Evolutionary conservation across 2,329 filamentous ascomycete genomes (phyloP), one percentile per base, ranked within the genome.

Genomic region (Botrytis squamosa): DNA sequence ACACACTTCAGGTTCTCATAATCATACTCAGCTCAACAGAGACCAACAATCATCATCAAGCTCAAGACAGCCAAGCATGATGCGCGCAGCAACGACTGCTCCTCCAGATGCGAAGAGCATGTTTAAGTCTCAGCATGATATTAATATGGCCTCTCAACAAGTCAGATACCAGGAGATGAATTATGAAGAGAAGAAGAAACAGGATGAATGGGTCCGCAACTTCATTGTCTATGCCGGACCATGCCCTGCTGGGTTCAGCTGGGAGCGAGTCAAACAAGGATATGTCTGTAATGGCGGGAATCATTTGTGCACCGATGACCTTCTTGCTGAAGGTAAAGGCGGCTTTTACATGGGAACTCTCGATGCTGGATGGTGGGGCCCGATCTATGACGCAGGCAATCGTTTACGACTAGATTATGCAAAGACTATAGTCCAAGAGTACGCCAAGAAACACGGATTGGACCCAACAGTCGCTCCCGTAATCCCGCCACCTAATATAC

Each of bases 271-370:
- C 5, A 66, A 72, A 2, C 42, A 71, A 16, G 78, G 77, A 25
- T 79, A 79, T 65, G 68, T 72, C 22, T 79, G 78, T 55, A 59
- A 69, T 18, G 77, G 75, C 1, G 71, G 72, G 0, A 40, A 72
- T 36, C 77, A 78, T 44, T 70, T 73, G 12, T 74, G 77, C 10
- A 75, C 75, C 3, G 77, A 79, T 52, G 72, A 73, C 6, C 62
- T 78, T 3, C 16, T 79, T 3, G 75, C 75, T 8, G 75, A 78
- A 70, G 77, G 77, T 3, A 76, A 75, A 52, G 76, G 77, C 6
- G 77, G 77, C 0, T 62, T 75, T 18, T 77, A 68, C 29, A 14
- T 16, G 1, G 70, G 70, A 29, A 67, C 60, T 38, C 70, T 72
- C 2, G 36, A 52, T 1, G 29, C 18, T 16, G 70, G 70, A 10